Conservation (phyloP, 495 filamentous ascomycete species). For the Friedmanniomyces simplex region DNA sequence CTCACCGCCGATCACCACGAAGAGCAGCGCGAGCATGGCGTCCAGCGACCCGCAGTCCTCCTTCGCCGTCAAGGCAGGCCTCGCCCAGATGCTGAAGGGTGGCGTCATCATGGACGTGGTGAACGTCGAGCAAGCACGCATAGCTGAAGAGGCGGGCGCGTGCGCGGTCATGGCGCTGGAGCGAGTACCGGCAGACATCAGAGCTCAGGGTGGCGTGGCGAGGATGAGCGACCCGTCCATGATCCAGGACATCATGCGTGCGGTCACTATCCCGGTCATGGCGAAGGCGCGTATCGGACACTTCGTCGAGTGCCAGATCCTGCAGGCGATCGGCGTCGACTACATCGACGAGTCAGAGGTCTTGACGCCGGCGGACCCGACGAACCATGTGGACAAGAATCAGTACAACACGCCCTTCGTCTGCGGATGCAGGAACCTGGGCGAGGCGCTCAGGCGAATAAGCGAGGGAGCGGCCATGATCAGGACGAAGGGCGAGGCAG, state of each 20-base stretch:
- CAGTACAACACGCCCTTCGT: constrained; percentile 82
- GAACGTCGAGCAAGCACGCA: constrained; percentile 83
- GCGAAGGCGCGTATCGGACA: constrained; percentile 97
- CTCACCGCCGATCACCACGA: neutral
- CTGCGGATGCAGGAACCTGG: constrained; percentile 90
- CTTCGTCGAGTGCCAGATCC: constrained; percentile 97
- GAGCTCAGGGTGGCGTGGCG: constrained; percentile 81
- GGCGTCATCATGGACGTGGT: constrained; percentile 99
- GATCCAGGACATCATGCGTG: constrained; percentile 92
- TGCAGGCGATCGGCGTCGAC: constrained; percentile 88
- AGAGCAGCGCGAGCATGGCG: constrained; percentile 4
- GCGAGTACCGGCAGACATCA: constrained; percentile 94
- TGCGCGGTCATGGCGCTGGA: constrained; percentile 97
- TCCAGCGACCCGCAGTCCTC: constrained; percentile 8
- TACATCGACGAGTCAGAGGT: constrained; percentile 98
- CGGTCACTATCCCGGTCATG: constrained; percentile 99
- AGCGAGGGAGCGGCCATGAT: constrained; percentile 97
- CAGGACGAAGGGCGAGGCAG: constrained; percentile 95
- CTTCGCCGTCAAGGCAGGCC: constrained; percentile 70
- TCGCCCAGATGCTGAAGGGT: constrained; percentile 96
- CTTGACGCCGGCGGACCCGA: constrained; percentile 83
- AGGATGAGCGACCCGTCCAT: constrained; percentile 93
- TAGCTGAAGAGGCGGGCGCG: constrained; percentile 94
- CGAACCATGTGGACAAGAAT: constrained; percentile 85
- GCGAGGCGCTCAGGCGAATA: constrained; percentile 86